Evolutionary conservation across 805 yeast species (phyloP).

Genomic region (Candida montana): DNA sequence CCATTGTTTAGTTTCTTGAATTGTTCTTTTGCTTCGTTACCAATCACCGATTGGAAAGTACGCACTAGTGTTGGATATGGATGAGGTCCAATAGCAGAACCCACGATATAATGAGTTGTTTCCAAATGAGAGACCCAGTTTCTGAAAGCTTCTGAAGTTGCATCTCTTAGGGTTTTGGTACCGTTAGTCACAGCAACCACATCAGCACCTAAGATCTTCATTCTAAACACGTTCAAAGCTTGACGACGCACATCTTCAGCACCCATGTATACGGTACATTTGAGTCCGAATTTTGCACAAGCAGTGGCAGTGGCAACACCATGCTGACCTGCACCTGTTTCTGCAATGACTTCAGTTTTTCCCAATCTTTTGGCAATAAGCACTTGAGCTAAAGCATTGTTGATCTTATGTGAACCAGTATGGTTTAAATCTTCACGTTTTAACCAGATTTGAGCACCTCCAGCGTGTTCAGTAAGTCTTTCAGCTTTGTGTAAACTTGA

Average conservation of each 20-base stretch:
- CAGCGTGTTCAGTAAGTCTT: constrained; percentile 80
- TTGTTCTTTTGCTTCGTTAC: constrained; percentile 90
- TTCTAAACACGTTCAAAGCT: constrained; percentile 95
- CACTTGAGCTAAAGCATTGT: constrained; percentile 80
- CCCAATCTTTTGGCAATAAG: constrained; percentile 75
- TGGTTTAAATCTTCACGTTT: constrained; percentile 95
- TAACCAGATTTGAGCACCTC: constrained; percentile 96
- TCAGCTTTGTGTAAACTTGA: constrained; percentile 89
- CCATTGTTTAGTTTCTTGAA: constrained; percentile 75
- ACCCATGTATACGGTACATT: constrained; percentile 96
- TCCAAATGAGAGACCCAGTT: constrained; percentile 87
- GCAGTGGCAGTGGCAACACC: constrained; percentile 94
- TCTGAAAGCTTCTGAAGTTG: constrained; percentile 95
- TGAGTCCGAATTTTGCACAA: constrained; percentile 86
- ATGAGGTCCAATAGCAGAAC: constrained; percentile 98
- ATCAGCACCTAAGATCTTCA: constrained; percentile 93
- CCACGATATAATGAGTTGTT: constrained; percentile 91
- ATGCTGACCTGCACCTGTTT: constrained; percentile 92
- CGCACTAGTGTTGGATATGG: constrained; percentile 98
- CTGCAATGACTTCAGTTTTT: constrained; percentile 73
- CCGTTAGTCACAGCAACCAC: constrained; percentile 93
- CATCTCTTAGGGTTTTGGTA: constrained; percentile 93
- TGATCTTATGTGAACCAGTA: constrained; percentile 84
- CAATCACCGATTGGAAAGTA: constrained; percentile 97
- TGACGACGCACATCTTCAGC: constrained; percentile 99